Evolutionary conservation across 75 land plant species (phyloP).

Genomic region (Pinus tabuliformis): DNA sequence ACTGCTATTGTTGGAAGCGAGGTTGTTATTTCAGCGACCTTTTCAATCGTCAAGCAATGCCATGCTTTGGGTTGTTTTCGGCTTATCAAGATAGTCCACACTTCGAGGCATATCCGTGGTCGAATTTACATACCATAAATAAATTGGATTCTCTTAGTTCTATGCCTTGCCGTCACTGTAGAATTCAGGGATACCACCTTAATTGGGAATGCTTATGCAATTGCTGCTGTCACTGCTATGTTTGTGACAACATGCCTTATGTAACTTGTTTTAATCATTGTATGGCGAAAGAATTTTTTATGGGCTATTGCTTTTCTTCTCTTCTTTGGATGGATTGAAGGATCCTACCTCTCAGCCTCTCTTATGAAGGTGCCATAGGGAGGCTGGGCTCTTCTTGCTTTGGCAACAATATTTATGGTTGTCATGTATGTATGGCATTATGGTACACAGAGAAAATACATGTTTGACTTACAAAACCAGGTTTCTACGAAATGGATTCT

Average conservation of each 20-base stretch:
- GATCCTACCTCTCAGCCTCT: slow-evolving; percentile 36
- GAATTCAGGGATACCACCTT: slow-evolving; percentile 69
- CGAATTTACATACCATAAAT: slow-evolving; percentile 86
- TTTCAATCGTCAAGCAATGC: slow-evolving; percentile 76
- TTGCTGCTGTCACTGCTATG: slow-evolving; percentile 81
- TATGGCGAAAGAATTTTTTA: slow-evolving; percentile 58
- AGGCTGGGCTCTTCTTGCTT: slow-evolving; percentile 50
- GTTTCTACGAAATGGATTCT: slow-evolving; percentile 52
- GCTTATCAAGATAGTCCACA: slow-evolving; percentile 76
- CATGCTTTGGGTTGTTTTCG: slow-evolving; percentile 79
- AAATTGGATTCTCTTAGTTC: slow-evolving; percentile 82
- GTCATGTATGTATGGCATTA: slow-evolving; percentile 58
- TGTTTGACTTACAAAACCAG: slow-evolving; percentile 54
- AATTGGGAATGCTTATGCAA: slow-evolving; percentile 85
- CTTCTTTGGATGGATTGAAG: slow-evolving; percentile 44
- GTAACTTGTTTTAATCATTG: slow-evolving; percentile 71
- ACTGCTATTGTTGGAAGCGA: slow-evolving; percentile 84
- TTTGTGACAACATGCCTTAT: slow-evolving; percentile 80
- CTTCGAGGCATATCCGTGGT: slow-evolving; percentile 67
- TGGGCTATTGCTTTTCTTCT: slow-evolving; percentile 47
- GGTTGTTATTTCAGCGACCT: slow-evolving; percentile 75
- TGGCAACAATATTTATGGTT: slow-evolving; percentile 31
- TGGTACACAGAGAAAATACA: slow-evolving; percentile 53
- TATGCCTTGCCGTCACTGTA: slow-evolving; percentile 52
- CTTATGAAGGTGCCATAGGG: slow-evolving; percentile 46